phyloP scores from a whole-genome alignment of 805 yeast species.

The Lachancea waltii region DNA sequence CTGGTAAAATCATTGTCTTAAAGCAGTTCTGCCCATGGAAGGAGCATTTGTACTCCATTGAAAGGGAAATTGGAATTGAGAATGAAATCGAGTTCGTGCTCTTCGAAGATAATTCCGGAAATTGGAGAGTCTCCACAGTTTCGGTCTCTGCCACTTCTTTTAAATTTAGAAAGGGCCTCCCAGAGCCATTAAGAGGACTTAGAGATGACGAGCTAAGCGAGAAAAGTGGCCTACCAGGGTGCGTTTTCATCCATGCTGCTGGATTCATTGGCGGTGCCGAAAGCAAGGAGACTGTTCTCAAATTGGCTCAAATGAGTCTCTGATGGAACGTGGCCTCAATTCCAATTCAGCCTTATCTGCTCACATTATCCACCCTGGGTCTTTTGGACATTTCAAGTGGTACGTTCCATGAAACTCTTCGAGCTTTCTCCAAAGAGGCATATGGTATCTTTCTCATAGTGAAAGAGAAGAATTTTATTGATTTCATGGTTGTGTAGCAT shows the following conservation, averaged over 20 bases:
- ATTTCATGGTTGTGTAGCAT: no score
- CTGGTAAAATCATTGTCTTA: conserved; percentile 70
- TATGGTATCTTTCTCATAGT: no score
- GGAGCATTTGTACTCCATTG: conserved; percentile 76
- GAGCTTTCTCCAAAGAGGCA: no score
- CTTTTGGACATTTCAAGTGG: not conserved
- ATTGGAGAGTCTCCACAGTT: conserved; percentile 89
- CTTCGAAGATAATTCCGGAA: conserved; percentile 63
- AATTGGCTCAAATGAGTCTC: conserved; percentile 53
- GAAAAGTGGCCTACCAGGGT: conserved; percentile 73
- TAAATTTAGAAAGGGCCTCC: conserved; percentile 79
- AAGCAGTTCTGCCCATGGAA: conserved; percentile 91
- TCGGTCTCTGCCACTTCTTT: conserved; percentile 75
- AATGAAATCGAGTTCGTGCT: conserved; percentile 68
- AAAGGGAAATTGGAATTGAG: conserved; percentile 48
- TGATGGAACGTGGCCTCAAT: conserved; percentile 8
- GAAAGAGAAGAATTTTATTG: no score
- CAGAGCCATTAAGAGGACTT: conserved; percentile 91
- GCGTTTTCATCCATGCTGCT: conserved; percentile 90
- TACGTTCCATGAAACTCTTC: not conserved
- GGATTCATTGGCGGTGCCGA: conserved; percentile 96
- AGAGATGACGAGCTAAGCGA: conserved; percentile 78
- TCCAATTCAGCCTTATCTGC: no score
- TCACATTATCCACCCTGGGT: no score
- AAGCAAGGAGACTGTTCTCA: conserved; percentile 68